Percentiles rank a stretch among this genome's conserved stretches.
Conservation (phyloP, 306 rosid genomes). For the Vicia faba region DNA sequence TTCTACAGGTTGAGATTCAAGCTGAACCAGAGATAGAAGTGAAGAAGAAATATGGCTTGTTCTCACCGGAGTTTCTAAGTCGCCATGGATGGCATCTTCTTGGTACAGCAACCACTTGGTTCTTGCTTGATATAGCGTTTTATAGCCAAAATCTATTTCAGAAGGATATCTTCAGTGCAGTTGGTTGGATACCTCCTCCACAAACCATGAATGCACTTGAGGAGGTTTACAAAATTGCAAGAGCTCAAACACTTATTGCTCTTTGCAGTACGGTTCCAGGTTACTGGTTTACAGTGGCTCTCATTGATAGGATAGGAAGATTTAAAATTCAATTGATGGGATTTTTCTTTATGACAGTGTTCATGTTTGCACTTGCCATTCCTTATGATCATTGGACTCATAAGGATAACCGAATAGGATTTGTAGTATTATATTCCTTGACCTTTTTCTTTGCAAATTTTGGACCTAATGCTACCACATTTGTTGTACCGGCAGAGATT, state of each 20-base stretch:
- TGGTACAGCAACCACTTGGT: conserved; percentile 79
- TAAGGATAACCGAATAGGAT: conserved; percentile 64
- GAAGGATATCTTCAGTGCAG: conserved; percentile 74
- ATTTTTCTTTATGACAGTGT: conserved; percentile 82
- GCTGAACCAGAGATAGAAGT: conserved; percentile 42
- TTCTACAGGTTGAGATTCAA: conserved; percentile 65
- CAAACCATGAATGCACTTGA: conserved; percentile 69
- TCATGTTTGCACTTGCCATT: conserved; percentile 81
- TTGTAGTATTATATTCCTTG: conserved; percentile 62
- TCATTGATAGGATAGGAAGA: conserved; percentile 73
- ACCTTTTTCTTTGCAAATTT: conserved; percentile 80
- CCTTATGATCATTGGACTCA: conserved; percentile 84
- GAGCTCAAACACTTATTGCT: conserved; percentile 82
- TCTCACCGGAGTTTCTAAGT: conserved; percentile 56
- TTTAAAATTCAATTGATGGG: conserved; percentile 77
- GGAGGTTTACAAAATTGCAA: conserved; percentile 66
- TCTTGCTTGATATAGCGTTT: conserved; percentile 75
- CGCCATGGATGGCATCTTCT: conserved; percentile 75
- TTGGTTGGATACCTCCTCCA: conserved; percentile 80
- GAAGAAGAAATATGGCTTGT: conserved; percentile 46
- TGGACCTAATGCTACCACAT: conserved; percentile 82
- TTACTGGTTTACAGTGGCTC: conserved; percentile 71
- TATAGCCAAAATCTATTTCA: conserved; percentile 78
- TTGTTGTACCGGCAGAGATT: conserved; percentile 80
- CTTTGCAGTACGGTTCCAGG: conserved; percentile 80